phyloP scores from a whole-genome alignment of 768 basidiomycete species.

The Fomitopsis pulvina region DNA sequence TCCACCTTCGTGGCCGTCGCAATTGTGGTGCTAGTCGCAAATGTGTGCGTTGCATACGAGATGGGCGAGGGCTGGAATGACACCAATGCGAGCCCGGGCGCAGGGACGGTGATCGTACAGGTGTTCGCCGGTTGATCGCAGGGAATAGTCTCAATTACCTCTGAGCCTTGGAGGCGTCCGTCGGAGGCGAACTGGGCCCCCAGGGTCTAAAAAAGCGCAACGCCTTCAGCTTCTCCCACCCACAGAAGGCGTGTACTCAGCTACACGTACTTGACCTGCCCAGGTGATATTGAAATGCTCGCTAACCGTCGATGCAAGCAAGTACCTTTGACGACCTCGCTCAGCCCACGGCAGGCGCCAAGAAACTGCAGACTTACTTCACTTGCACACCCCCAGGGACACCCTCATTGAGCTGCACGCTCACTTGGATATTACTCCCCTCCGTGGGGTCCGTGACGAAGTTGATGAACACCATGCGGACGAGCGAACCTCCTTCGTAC shows the following conservation, averaged over 20 bases:
- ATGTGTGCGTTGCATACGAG: conserved; percentile 34
- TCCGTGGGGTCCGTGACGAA: conserved; percentile 37
- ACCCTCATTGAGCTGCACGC: neutral
- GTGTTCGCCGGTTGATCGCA: conserved; percentile 38
- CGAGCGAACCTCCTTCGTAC: conserved; percentile 39
- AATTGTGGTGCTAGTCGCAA: conserved; percentile 43
- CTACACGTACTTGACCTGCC: conserved; percentile 38
- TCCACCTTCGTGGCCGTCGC: conserved; percentile 44
- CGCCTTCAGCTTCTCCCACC: too few species aligned
- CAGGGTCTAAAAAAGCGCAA: conserved; percentile 25
- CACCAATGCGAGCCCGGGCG: conserved; percentile 72
- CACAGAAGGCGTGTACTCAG: too few species aligned
- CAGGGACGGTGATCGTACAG: conserved; percentile 56
- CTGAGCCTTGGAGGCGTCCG: conserved; percentile 30
- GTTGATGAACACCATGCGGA: conserved; percentile 42
- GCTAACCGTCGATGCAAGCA: conserved; percentile 30
- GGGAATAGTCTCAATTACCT: conserved; percentile 27
- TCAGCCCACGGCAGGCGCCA: neutral
- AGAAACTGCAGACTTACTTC: conserved; percentile 24
- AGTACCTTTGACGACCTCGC: conserved; percentile 18
- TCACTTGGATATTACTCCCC: conserved; percentile 23
- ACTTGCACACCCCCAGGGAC: conserved; percentile 25
- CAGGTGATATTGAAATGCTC: conserved; percentile 43
- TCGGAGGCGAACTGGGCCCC: conserved; percentile 32
- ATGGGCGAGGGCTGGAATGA: conserved; percentile 30